Conservation (phyloP, 306 rosid species). For the Boehmeria nivea region DNA sequence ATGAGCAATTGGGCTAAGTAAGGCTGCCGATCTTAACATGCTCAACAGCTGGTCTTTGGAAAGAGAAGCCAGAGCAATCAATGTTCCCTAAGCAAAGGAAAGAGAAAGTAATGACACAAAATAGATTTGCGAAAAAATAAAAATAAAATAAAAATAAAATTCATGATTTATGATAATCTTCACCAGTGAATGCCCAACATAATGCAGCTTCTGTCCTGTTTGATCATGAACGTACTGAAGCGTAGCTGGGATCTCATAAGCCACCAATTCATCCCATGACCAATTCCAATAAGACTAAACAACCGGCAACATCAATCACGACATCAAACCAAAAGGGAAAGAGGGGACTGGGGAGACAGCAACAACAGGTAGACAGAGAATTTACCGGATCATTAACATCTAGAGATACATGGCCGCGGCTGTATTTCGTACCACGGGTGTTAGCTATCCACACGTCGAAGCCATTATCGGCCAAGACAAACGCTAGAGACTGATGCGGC, state of each 20-base stretch:
- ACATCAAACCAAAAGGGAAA: background rate
- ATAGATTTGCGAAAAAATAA: background rate
- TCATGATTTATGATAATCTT: constrained; percentile 5
- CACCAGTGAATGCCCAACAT: constrained; percentile 92
- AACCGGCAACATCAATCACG: background rate
- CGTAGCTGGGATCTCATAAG: constrained; percentile 83
- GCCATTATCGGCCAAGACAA: constrained; percentile 63
- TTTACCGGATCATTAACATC: constrained; percentile 38
- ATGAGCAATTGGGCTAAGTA: constrained; percentile 86
- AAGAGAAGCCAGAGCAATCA: constrained; percentile 69
- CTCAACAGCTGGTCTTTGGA: constrained; percentile 50
- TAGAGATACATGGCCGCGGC: constrained; percentile 45
- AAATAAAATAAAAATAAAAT: background rate
- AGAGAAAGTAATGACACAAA: background rate
- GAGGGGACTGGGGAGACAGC: background rate
- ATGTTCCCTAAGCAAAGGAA: constrained; percentile 62
- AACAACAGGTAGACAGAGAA: background rate
- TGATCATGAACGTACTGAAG: constrained; percentile 62
- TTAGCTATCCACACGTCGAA: constrained; percentile 77
- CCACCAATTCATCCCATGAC: constrained; percentile 98
- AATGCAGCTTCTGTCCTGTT: constrained; percentile 71
- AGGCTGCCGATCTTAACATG: constrained; percentile 68
- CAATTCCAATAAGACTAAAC: constrained; percentile 77
- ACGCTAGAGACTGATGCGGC: constrained; percentile 57
- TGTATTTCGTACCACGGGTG: constrained; percentile 73